These are phyloP conservation scores for Sporisorium reilianum DNA, from an alignment of 1,284 basidiomycete genomes.

Conservation along the genomic window DNA sequence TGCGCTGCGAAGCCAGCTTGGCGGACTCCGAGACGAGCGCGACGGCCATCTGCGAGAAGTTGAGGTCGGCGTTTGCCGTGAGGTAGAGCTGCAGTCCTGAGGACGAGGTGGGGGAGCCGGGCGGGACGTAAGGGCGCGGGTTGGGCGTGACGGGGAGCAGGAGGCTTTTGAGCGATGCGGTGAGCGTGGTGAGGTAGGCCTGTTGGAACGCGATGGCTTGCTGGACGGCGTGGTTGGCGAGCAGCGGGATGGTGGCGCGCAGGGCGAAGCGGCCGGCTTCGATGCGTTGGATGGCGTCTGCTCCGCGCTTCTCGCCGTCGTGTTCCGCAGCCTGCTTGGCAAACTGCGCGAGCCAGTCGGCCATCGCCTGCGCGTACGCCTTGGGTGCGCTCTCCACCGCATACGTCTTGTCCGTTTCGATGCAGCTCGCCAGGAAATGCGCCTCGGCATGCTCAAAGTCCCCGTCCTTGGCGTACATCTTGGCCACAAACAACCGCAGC, in stretches of 20 bases:
- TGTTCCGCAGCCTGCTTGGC: slow-evolving; percentile 29
- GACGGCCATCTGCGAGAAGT: slow-evolving; percentile 64
- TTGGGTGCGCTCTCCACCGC: slow-evolving; percentile 40
- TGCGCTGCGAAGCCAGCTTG: slow-evolving; percentile 12
- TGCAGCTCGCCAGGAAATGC: slow-evolving; percentile 55
- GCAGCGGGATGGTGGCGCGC: slow-evolving; percentile 49
- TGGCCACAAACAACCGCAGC: slow-evolving; percentile 58
- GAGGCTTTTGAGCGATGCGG: slow-evolving; percentile 47
- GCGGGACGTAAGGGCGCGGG: slow-evolving; percentile 62
- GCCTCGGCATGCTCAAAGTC: slow-evolving; percentile 51
- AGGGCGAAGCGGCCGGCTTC: slow-evolving; percentile 59
- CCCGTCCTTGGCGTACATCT: slow-evolving; percentile 52
- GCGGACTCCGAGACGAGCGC: slow-evolving; percentile 52
- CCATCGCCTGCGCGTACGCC: slow-evolving; percentile 55
- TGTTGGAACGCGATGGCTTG: slow-evolving; percentile 47
- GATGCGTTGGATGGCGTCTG: slow-evolving; percentile 47
- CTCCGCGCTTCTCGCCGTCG: slow-evolving; percentile 34
- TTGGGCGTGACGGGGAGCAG: slow-evolving; percentile 65
- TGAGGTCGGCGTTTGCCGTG: slow-evolving; percentile 64
- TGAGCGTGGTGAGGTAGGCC: slow-evolving; percentile 48
- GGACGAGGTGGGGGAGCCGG: slow-evolving; percentile 25
- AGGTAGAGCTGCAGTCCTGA: slow-evolving; percentile 52
- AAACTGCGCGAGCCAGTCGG: slow-evolving; percentile 55
- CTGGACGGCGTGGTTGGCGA: slow-evolving; percentile 33
- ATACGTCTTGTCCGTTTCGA: slow-evolving; percentile 35